These are phyloP conservation scores for Boletus smithii DNA, from an alignment of 1,284 basidiomycete genomes.

Conservation along the genomic window DNA sequence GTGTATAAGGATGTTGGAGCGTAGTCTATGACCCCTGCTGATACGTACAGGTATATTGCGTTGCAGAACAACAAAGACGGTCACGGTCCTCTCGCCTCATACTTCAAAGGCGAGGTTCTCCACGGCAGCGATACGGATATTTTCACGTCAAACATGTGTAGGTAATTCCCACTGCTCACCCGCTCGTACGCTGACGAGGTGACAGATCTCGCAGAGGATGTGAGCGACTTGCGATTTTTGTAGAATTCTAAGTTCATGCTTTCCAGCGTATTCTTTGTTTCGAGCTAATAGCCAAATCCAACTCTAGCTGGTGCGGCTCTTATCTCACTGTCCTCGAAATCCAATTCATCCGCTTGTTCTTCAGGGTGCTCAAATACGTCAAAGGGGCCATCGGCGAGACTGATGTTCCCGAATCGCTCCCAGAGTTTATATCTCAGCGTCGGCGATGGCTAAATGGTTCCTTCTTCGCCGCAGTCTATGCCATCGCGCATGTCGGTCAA, in stretches of 20 bases:
- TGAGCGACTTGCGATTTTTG: constrained; percentile 36
- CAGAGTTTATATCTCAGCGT: constrained; percentile 94
- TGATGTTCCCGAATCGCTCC: constrained; percentile 90
- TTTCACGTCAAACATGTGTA: constrained; percentile 92
- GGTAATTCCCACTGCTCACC: constrained; percentile 27
- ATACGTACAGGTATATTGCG: constrained; percentile 67
- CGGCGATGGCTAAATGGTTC: constrained; percentile 92
- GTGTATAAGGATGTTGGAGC: background rate
- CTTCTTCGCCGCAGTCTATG: constrained; percentile 91
- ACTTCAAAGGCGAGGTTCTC: constrained; percentile 95
- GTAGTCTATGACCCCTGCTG: background rate
- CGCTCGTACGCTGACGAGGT: constrained; percentile 9
- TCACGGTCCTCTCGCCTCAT: constrained; percentile 86
- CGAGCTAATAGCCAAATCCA: constrained; percentile 90
- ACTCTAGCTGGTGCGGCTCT: constrained; percentile 68
- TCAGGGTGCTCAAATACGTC: constrained; percentile 91
- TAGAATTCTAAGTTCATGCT: constrained; percentile 6
- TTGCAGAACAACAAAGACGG: constrained; percentile 86
- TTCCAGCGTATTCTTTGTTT: constrained; percentile 87
- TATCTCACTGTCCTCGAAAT: background rate
- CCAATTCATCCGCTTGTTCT: background rate
- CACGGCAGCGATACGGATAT: constrained; percentile 91
- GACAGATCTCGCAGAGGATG: constrained; percentile 81
- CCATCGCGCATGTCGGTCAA: constrained; percentile 81
- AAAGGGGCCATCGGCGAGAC: constrained; percentile 95